These are phyloP conservation scores for Dothidotthia symphoricarpi DNA, from an alignment of 2,329 filamentous ascomycete species.

Conservation along the genomic window DNA sequence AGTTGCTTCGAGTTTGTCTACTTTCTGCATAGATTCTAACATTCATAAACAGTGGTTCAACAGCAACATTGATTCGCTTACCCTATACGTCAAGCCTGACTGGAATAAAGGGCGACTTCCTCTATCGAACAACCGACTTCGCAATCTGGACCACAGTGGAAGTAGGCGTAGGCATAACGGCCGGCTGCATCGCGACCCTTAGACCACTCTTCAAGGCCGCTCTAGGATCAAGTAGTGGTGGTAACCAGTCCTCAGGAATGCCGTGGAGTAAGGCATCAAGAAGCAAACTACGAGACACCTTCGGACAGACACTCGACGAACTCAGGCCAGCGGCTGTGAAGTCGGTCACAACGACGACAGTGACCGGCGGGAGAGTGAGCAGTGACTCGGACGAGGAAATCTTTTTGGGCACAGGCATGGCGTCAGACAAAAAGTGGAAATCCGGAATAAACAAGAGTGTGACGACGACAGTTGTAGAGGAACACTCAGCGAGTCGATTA, in stretches of 20 bases:
- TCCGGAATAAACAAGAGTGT: slow-evolving; percentile 14
- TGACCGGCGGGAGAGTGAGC: slow-evolving; percentile 19
- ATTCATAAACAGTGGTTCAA: slow-evolving; percentile 38
- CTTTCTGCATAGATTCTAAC: slow-evolving; percentile 6
- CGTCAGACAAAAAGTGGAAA: slow-evolving; percentile 13
- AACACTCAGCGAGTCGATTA: slow-evolving; percentile 4
- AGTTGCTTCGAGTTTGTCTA: too few species aligned
- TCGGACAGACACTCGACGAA: slow-evolving; percentile 12
- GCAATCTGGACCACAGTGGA: slow-evolving; percentile 34
- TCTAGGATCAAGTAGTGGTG: slow-evolving; percentile 7
- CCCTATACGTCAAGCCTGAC: slow-evolving; percentile 28
- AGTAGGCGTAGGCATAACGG: slow-evolving; percentile 29
- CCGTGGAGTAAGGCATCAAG: slow-evolving; percentile 17
- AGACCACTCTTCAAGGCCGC: slow-evolving; percentile 26
- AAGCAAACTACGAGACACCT: slow-evolving; percentile 4
- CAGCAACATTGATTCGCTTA: slow-evolving; percentile 31
- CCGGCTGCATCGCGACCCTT: slow-evolving; percentile 29
- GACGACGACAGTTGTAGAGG: slow-evolving; percentile 19
- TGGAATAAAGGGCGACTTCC: slow-evolving; percentile 32
- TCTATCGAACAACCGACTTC: slow-evolving; percentile 32
- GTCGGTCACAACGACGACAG: slow-evolving; percentile 20
- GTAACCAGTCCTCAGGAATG: slow-evolving; percentile 15
- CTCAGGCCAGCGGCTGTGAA: slow-evolving; percentile 19
- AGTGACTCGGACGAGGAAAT: slow-evolving; percentile 23
- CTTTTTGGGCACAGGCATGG: slow-evolving; percentile 12